Evolutionary conservation across 192 early-diverging fungal species (phyloP).

Genomic region (Coemansia sp.): DNA sequence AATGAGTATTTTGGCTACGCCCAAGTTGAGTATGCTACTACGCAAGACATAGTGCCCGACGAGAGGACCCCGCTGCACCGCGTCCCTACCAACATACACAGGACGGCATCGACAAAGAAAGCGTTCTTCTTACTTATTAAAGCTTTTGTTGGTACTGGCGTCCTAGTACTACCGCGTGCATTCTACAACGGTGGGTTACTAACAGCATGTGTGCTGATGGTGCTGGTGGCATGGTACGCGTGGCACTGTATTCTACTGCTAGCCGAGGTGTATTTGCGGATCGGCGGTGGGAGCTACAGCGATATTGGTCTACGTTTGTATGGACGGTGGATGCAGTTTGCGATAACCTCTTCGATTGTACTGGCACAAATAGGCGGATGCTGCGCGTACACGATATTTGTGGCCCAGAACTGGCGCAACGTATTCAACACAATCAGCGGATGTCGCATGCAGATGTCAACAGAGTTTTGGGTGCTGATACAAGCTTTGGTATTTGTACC

Average conservation of each 20-base stretch:
- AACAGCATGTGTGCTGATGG: conserved; percentile 60
- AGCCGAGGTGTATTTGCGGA: conserved; percentile 59
- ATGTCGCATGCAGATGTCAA: conserved; percentile 61
- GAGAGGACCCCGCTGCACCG: conserved; percentile 45
- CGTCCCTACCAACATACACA: conserved; percentile 18
- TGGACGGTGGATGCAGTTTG: conserved; percentile 63
- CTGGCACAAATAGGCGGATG: conserved; percentile 83
- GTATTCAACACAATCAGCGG: conserved; percentile 68
- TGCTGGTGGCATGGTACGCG: conserved; percentile 61
- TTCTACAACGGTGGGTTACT: conserved; percentile 78
- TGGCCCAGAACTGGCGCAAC: conserved; percentile 80
- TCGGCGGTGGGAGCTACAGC: conserved; percentile 65
- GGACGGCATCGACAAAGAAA: conserved; percentile 63
- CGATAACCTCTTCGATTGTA: conserved; percentile 68
- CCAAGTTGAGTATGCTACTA: conserved; percentile 15
- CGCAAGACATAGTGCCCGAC: not conserved
- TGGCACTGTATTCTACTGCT: conserved; percentile 66
- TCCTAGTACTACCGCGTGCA: conserved; percentile 71
- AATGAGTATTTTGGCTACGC: conserved; percentile 58
- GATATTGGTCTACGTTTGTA: conserved; percentile 68
- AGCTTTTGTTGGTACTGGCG: conserved; percentile 81
- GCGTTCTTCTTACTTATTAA: conserved; percentile 79
- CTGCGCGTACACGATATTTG: conserved; percentile 89
- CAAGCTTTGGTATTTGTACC: conserved; percentile 79
- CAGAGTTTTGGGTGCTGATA: conserved; percentile 76